Base-by-base conservation (phyloP, 768 basidiomycete genomes). In the Leucosporidium creatinivorum region DNA sequence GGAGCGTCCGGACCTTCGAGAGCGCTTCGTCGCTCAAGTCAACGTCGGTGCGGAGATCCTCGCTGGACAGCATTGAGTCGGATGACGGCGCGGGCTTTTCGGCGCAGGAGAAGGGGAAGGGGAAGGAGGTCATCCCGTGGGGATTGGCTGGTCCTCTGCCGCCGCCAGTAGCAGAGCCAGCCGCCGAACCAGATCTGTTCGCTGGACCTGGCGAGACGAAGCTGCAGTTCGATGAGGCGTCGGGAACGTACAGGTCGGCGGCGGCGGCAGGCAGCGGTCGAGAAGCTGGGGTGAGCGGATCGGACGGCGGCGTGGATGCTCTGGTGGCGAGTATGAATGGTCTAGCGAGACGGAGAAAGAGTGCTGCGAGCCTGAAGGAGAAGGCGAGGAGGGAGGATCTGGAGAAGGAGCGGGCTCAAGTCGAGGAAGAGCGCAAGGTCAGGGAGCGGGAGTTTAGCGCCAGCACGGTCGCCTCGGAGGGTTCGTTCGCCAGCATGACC, bases 401-500 rank as follows among this genome's bases (percentile, higher is more conserved):
- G 54, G 52, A 52, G 5, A 52, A 52, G 50, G 31, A 23, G 61
- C 44, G 50, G 21, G 49, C 28, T 12, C 9, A 21, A 25, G 60
- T 18, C 21, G 28, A 30, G 55, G 26, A 33, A 30, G 56, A 57
- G 52, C 50, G 23, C 49, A 10, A 21, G 39, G 19, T 44, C 28
- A 52, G 60, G 44, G 13, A 23, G 47, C 59, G 57, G 49, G 33
- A 33, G 55, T 44, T 61, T 33, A 64, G 50, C n/a, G 19, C 55
- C 59, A 68, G 58, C 60, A 30, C 49, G 28, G 48, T 31, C 5
- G 31, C 33, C 12, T 65, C 63, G 28, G 68, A 69, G 28, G 60
- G 55, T 9, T 58, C 54, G 10, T 69, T 63, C 58, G 69, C 69
- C 31, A 55, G 51, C 36, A 60, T 69, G 61, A 52, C 50, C 1